phyloP scores from a whole-genome alignment of 768 basidiomycete genomes.

The Sarcomyxa edulis region DNA sequence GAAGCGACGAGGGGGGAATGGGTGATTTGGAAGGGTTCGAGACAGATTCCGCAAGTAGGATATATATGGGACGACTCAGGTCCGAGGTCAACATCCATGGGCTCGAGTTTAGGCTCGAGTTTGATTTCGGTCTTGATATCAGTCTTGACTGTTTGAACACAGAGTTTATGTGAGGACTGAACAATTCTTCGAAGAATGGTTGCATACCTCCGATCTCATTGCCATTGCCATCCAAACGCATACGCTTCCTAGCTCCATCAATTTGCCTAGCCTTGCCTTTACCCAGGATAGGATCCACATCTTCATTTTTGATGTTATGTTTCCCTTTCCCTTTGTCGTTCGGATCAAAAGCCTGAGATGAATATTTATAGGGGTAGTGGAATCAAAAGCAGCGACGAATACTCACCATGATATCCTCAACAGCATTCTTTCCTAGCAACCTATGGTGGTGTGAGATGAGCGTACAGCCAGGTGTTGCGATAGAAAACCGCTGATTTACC shows the following conservation, averaged over 20 bases:
- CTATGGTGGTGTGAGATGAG: constrained; percentile 9
- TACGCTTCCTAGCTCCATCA: background rate
- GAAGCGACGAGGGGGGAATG: constrained; percentile 26
- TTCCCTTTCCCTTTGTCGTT: constrained; percentile 26
- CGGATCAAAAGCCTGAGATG: constrained; percentile 18
- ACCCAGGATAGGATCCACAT: background rate
- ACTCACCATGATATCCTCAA: constrained; percentile 21
- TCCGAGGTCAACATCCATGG: constrained; percentile 6
- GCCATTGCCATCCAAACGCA: background rate
- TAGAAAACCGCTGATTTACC: constrained; percentile 9
- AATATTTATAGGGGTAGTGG: background rate
- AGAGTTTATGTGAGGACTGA: too few relatives aligned
- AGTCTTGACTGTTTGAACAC: too few relatives aligned
- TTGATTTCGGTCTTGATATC: too few relatives aligned
- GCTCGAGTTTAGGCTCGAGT: too few relatives aligned
- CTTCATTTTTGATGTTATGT: constrained; percentile 1
- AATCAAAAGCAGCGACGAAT: background rate
- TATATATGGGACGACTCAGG: constrained; percentile 9
- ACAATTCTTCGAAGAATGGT: constrained; percentile 10
- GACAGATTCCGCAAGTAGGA: constrained; percentile 30
- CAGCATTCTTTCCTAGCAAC: constrained; percentile 18
- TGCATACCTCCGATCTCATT: constrained; percentile 8
- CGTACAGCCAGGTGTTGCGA: too few relatives aligned
- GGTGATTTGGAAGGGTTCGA: constrained; percentile 29
- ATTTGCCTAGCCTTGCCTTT: constrained; percentile 3